phyloP scores from a whole-genome alignment of 176 grass and related monocot genomes.

The Chloris gayana region DNA sequence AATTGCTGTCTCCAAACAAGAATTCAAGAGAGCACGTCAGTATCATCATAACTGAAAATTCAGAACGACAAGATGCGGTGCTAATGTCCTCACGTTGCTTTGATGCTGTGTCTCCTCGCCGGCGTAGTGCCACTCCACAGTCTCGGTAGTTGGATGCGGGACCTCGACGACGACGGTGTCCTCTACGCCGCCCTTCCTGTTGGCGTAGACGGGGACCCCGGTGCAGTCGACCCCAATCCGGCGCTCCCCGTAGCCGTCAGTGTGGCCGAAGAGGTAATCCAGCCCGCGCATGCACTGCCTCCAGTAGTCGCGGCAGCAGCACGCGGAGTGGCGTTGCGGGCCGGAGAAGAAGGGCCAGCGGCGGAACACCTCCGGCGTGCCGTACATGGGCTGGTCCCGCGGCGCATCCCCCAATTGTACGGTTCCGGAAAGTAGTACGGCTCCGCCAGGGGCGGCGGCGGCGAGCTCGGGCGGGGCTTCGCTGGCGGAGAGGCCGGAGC shows the following conservation, averaged over 20 bases:
- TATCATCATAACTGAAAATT: background rate
- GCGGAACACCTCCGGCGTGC: constrained; percentile 64
- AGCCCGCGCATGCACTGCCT: constrained; percentile 67
- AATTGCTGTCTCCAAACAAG: constrained; percentile 29
- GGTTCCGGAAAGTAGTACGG: constrained; percentile 67
- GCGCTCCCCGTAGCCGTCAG: constrained; percentile 83
- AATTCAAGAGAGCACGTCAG: background rate
- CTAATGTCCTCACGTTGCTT: constrained; percentile 49
- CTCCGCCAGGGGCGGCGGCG: constrained; percentile 16
- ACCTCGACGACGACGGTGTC: constrained; percentile 63
- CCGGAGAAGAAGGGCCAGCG: constrained; percentile 39
- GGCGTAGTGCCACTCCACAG: constrained; percentile 47
- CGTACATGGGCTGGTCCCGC: constrained; percentile 33
- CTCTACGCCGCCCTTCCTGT: constrained; percentile 50
- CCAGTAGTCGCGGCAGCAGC: constrained; percentile 67
- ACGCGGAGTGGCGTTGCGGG: constrained; percentile 5
- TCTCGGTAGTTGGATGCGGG: constrained; percentile 47
- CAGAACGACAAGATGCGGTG: background rate
- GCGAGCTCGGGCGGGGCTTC: background rate
- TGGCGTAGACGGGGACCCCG: constrained; percentile 79
- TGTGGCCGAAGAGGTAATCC: constrained; percentile 88
- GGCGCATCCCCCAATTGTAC: constrained; percentile 49
- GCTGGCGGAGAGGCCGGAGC: background rate
- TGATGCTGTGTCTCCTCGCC: constrained; percentile 16
- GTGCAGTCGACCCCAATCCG: constrained; percentile 53